Evolutionary conservation across 257 asterid genomes (phyloP).

Genomic region (Forsythia suspensa): DNA sequence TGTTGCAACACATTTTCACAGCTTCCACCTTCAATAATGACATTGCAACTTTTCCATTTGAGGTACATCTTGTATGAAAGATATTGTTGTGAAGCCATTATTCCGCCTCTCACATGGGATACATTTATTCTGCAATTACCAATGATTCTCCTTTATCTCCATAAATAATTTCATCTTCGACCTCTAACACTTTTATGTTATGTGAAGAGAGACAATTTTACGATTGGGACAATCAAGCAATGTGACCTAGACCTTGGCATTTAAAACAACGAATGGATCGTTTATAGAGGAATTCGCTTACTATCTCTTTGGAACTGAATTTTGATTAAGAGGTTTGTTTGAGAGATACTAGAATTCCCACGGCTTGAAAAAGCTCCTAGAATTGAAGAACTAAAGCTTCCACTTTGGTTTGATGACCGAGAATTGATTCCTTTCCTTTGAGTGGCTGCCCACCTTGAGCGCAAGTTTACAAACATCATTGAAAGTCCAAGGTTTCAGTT

Average conservation of each 20-base stretch:
- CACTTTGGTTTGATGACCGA: no score
- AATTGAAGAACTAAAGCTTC: no score
- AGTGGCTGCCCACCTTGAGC: conserved; percentile 2
- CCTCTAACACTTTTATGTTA: not conserved
- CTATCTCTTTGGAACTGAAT: not conserved
- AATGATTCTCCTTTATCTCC: not conserved
- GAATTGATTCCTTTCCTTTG: not conserved
- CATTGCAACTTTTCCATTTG: conserved; percentile 18
- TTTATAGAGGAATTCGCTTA: no score
- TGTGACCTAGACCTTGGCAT: not conserved
- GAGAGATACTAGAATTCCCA: no score
- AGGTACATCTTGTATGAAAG: conserved; percentile 5
- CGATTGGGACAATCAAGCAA: not conserved
- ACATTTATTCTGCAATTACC: not conserved
- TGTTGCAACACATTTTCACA: not conserved
- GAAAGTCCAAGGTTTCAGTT: conserved; percentile 11
- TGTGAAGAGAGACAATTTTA: not conserved
- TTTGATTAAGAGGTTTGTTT: no score
- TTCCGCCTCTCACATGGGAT: not conserved
- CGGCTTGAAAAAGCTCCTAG: no score
- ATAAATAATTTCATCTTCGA: not conserved
- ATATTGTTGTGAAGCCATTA: not conserved
- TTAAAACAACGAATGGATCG: not conserved
- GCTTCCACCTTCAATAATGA: conserved; percentile 11
- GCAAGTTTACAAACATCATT: conserved; percentile 14